phyloP scores from a whole-genome alignment of 495 filamentous ascomycete genomes.

The Echria macrotheca region DNA sequence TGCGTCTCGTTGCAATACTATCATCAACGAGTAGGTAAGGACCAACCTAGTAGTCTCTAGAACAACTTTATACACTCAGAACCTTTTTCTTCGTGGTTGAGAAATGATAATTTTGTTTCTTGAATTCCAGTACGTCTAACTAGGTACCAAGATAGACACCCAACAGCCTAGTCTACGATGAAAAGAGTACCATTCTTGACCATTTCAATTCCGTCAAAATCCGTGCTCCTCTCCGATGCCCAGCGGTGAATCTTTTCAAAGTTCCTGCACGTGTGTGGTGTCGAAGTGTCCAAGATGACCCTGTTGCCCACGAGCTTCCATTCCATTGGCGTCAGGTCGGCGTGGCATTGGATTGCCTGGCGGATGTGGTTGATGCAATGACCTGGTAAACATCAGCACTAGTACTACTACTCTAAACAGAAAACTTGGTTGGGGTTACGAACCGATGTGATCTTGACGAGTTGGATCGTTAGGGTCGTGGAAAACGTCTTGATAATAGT shows the following conservation, averaged over 20 bases:
- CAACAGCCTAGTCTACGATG: conserved; percentile 6
- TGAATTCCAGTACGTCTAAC: no score
- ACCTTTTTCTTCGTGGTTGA: no score
- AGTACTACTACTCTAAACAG: not conserved
- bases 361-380: conserved; percentile 30
- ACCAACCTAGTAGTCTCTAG: no score
- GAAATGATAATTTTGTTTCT: no score
- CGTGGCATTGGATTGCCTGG: conserved; percentile 18
- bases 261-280: conserved; percentile 4
- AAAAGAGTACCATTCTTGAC: not conserved
- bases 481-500: not conserved
- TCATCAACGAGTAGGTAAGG: no score
- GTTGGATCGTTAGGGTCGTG: not conserved
- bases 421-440: not conserved
- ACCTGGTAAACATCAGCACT: not conserved
- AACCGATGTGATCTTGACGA: not conserved
- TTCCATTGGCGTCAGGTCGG: conserved; percentile 26
- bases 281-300: conserved; percentile 5
- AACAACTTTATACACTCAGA: no score
- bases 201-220: not conserved
- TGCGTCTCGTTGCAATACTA: no score
- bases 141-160: no score
- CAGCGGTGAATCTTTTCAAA: conserved; percentile 9
- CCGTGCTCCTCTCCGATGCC: not conserved
- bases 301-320: conserved; percentile 15